A percentile compares a stretch with the other conserved stretches of the same genome.
phyloP scores from a whole-genome alignment of 495 filamentous ascomycete genomes.

The Hypoxylon perforatum region DNA sequence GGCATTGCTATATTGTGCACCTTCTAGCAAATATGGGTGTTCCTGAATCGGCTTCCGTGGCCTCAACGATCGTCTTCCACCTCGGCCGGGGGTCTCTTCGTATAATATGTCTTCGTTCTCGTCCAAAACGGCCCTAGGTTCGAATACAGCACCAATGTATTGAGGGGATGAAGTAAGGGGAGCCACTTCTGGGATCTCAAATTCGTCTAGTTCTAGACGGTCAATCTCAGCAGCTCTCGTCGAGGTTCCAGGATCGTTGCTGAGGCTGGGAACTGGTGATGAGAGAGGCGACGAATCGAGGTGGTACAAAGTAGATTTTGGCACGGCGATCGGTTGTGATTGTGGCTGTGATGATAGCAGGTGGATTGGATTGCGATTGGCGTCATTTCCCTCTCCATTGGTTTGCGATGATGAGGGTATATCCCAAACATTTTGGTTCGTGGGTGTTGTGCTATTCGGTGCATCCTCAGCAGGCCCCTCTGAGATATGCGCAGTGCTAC shows the following conservation, averaged over 20 bases:
- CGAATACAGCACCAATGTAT: constrained; percentile 18
- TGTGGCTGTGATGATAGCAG: constrained; percentile 3
- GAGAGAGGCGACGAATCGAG: constrained; percentile 31
- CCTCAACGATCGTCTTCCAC: constrained; percentile 61
- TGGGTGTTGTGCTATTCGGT: neutral
- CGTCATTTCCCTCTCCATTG: constrained; percentile 14
- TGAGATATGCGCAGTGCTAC: neutral
- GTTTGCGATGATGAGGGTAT: constrained; percentile 39
- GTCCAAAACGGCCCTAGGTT: constrained; percentile 13
- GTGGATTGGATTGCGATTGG: constrained; percentile 5
- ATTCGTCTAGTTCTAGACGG: neutral
- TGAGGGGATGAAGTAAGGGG: constrained; percentile 7
- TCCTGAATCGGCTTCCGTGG: constrained; percentile 80
- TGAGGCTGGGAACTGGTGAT: constrained; percentile 24
- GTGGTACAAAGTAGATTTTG: constrained; percentile 5
- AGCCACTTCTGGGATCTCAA: constrained; percentile 3
- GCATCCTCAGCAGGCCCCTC: constrained; percentile 1
- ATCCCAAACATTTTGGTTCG: constrained; percentile 37
- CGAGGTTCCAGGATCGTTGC: neutral
- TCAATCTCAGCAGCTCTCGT: neutral
- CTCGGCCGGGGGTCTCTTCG: constrained; percentile 28
- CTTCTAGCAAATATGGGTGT: constrained; percentile 76
- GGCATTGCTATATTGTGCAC: constrained; percentile 69
- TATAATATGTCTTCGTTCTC: constrained; percentile 20
- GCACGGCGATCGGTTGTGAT: constrained; percentile 3